Evolutionary conservation across 148 eudicot species (phyloP).

Genomic region (Rhododendron ferrugineum): DNA sequence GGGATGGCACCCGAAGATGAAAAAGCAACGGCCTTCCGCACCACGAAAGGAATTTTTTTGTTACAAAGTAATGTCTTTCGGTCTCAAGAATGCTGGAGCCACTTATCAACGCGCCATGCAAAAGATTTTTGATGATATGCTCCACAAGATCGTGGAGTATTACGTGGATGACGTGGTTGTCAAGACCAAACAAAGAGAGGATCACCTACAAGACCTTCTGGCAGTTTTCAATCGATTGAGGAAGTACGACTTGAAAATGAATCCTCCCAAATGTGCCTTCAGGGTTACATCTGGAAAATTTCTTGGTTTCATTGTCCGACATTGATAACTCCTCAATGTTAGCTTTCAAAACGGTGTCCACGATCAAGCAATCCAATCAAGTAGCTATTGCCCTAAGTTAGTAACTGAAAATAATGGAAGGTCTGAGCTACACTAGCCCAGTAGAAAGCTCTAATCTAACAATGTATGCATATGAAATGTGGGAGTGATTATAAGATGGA

Average conservation of each 20-base stretch:
- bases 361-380: no score
- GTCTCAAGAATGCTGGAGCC: conserved; percentile 6
- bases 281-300: conserved; percentile 10
- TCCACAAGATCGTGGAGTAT: conserved; percentile 12
- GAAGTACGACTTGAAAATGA: conserved; percentile 12
- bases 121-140: conserved; percentile 15
- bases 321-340: no score
- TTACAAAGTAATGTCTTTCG: conserved; percentile 17
- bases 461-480: no score
- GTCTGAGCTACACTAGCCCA: no score
- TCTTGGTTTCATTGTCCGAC: conserved; percentile 3
- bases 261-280: conserved; percentile 15
- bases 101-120: conserved; percentile 13
- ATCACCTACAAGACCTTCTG: background rate
- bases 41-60: conserved; percentile 6
- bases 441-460: no score
- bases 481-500: no score
- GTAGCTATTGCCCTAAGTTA: no score
- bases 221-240: background rate
- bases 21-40: background rate
- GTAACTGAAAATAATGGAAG: no score
- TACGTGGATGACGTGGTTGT: conserved; percentile 15
- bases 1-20: background rate
- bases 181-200: background rate
- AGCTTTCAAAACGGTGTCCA: no score